Evolutionary conservation across 2,329 filamentous ascomycete species (phyloP), one percentile per base, ranked within the genome.

Genomic region (Curvularia sp.): DNA sequence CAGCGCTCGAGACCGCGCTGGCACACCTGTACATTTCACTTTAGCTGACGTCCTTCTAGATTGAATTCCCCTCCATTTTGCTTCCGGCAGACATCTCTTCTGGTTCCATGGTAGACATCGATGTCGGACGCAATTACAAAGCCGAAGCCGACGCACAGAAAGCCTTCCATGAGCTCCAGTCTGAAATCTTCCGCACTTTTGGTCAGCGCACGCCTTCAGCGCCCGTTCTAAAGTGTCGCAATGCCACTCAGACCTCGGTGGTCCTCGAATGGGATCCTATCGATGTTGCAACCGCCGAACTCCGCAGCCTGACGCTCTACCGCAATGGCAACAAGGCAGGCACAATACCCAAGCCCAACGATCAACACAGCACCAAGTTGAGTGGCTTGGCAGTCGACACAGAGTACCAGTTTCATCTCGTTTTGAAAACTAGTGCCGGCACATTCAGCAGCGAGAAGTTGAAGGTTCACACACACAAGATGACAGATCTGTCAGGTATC

Each of bases 201-300:
- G 95, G 95, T 68, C 87, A 91, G 66, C 83, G 86, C 59, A 89
- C 92, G 56, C 95, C 95, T 30, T 80, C 85, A 23, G 82, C 89
- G 1, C 95, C 95, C 7, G 79, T 90, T 49, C 87, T 99, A 34
- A 91, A 93, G 72, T 96, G 95, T 79, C 90, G 93, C 79, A 99
- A 98, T 84, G 93, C 94, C 54, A 99, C 95, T 1, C 95, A 99
- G 80, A 99, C 95, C n/a, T 96, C 92, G 27, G 90, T 98, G 45
- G 95, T 99, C 36, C 90, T 99, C 51, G 95, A 98, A 80, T 99
- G 95, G 95, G 95, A 98, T 65, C 92, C 94, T 32, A 90, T 99
- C 73, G 86, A 94, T 70, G 87, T 97, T 49, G 95, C 93, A 21
- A 98, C 94, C 5, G 93, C 95, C 64, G 92, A 95, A 74, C 85